These are phyloP conservation scores for Musa balbisiana DNA, from an alignment of 202 grass and related monocot species.

Conservation along the genomic window DNA sequence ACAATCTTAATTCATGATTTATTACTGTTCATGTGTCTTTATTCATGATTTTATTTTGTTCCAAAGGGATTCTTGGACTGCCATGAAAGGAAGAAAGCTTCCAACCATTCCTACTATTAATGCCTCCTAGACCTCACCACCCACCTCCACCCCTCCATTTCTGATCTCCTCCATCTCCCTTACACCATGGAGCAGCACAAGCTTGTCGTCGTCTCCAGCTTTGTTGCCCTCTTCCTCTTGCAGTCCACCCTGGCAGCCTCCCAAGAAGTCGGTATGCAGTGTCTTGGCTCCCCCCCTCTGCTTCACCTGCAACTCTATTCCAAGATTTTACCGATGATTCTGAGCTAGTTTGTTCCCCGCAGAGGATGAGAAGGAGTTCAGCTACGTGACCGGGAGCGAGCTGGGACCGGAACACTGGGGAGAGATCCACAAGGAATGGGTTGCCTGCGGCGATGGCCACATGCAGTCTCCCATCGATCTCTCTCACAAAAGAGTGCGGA, in stretches of 20 bases:
- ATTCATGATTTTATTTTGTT: no score
- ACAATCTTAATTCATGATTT: no score
- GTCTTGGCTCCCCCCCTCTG: no score
- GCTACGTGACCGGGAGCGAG: conserved; percentile 15
- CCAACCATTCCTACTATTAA: no score
- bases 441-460: conserved; percentile 36
- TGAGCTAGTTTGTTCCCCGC: neutral
- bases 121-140: no score
- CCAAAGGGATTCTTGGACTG: no score
- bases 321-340: neutral
- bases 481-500: conserved; percentile 28
- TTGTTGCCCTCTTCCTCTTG: neutral
- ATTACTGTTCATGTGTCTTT: no score
- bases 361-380: conserved; percentile 45
- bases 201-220: neutral
- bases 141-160: no score
- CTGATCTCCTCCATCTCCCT: no score
- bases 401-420: conserved; percentile 58
- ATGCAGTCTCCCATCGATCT: conserved; percentile 82
- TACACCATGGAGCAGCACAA: neutral
- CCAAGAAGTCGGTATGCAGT: neutral
- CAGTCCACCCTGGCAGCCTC: neutral
- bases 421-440: conserved; percentile 51
- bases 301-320: no score
- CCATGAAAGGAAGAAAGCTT: no score